Evolutionary conservation across 2,329 filamentous ascomycete species (phyloP).

Genomic region (Talaromyces atroroseus): DNA sequence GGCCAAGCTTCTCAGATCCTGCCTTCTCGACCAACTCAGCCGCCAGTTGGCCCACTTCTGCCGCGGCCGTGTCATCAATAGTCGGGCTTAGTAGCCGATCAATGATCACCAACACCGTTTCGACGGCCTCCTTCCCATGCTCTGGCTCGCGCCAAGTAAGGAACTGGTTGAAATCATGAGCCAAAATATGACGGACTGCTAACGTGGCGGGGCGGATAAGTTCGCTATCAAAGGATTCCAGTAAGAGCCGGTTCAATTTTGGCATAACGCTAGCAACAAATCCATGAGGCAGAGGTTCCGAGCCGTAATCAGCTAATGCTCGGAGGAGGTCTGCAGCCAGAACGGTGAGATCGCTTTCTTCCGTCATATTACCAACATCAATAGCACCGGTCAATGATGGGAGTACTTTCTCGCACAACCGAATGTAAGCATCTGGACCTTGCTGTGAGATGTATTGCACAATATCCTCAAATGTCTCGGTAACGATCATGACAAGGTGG

Average conservation of each 20-base stretch:
- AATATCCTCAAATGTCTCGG: slow-evolving; percentile 87
- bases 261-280: slow-evolving; percentile 83
- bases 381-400: slow-evolving; percentile 85
- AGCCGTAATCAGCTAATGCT: slow-evolving; percentile 73
- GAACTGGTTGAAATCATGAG: slow-evolving; percentile 84
- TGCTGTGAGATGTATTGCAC: slow-evolving; percentile 61
- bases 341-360: slow-evolving; percentile 72
- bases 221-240: slow-evolving; percentile 80
- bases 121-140: slow-evolving; percentile 73
- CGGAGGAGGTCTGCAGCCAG: slow-evolving; percentile 81
- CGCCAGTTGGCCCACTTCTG: slow-evolving; percentile 91
- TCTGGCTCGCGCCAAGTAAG: slow-evolving; percentile 77
- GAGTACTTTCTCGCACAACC: slow-evolving; percentile 77
- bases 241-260: slow-evolving; percentile 75
- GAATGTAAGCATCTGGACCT: slow-evolving; percentile 64
- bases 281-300: slow-evolving; percentile 76
- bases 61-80: slow-evolving; percentile 88
- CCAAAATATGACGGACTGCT: slow-evolving; percentile 80
- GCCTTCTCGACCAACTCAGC: slow-evolving; percentile 95
- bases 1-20: slow-evolving; percentile 82
- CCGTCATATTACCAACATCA: slow-evolving; percentile 77
- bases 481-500: slow-evolving; percentile 80
- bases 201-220: slow-evolving; percentile 81
- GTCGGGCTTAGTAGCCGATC: slow-evolving; percentile 77
- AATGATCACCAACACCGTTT: slow-evolving; percentile 85